phyloP scores from a whole-genome alignment of 2,329 filamentous ascomycete genomes.

The Paraconiothyrium brasiliense region DNA sequence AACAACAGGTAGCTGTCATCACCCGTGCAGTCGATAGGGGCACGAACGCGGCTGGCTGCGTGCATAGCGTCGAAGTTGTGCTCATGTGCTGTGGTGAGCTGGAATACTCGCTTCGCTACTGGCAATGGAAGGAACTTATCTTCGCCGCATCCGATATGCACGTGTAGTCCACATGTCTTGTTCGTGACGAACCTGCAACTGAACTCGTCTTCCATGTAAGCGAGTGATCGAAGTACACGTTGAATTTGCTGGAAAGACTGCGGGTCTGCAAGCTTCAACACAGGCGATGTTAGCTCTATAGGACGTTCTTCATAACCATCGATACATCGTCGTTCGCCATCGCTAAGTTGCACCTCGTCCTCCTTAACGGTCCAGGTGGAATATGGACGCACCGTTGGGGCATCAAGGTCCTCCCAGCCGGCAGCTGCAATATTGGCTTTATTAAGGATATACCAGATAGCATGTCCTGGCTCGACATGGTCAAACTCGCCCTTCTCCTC shows the following conservation, averaged over 20 bases:
- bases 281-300: neutral
- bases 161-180: neutral
- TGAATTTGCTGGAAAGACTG: neutral
- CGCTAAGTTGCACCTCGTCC: neutral
- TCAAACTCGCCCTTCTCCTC: neutral
- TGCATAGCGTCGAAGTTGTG: neutral
- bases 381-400: neutral
- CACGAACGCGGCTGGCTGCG: neutral
- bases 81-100: constrained; percentile 1
- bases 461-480: neutral
- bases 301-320: neutral
- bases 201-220: neutral
- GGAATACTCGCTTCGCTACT: neutral
- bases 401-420: neutral
- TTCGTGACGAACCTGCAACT: neutral
- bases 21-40: neutral
- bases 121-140: neutral
- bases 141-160: neutral
- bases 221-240: neutral
- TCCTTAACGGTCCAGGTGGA: neutral
- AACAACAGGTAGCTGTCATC: neutral
- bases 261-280: neutral
- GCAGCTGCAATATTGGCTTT: neutral
- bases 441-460: constrained; percentile 1
- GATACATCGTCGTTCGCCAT: neutral